phyloP scores from a whole-genome alignment of 2,329 filamentous ascomycete species.

The Trichoderma arundinaceum region DNA sequence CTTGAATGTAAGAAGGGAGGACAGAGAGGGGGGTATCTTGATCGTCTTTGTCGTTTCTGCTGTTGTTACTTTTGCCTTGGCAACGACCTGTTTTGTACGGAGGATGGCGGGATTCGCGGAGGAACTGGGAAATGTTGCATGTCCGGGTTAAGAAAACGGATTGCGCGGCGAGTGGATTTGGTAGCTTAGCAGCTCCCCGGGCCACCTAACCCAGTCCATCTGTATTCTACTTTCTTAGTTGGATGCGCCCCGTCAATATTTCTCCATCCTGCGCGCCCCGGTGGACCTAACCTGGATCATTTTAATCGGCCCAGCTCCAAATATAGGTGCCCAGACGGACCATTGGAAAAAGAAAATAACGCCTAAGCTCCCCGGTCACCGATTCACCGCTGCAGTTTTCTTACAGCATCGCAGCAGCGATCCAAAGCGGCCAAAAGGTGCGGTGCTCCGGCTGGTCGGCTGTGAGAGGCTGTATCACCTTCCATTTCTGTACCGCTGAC shows the following conservation, averaged over 20 bases:
- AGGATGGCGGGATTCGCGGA: not conserved
- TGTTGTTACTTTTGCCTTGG: not conserved
- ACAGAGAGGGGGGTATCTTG: not conserved
- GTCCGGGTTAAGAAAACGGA: not conserved
- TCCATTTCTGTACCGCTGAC: constrained; percentile 9
- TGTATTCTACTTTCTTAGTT: too few species aligned
- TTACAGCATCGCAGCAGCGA: not conserved
- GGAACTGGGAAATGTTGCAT: too few species aligned
- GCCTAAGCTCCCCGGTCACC: not conserved
- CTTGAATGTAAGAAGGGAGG: not conserved
- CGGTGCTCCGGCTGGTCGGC: constrained; percentile 12
- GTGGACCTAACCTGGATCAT: not conserved
- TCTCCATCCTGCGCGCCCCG: not conserved
- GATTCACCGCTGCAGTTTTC: constrained; percentile 11
- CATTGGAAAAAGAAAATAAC: not conserved
- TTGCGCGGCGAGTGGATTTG: constrained; percentile 3
- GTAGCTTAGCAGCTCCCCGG: not conserved
- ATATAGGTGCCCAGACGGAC: not conserved
- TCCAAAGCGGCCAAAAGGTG: not conserved
- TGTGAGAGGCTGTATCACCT: not conserved
- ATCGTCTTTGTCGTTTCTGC: too few species aligned
- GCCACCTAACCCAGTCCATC: too few species aligned
- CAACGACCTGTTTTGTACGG: not conserved
- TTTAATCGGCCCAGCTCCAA: constrained; percentile 4
- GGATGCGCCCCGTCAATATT: not conserved